Percentiles rank a stretch among this genome's conserved stretches.
Evolutionary conservation across 495 filamentous ascomycete species (phyloP).

Genomic region (Neurospora terricola): DNA sequence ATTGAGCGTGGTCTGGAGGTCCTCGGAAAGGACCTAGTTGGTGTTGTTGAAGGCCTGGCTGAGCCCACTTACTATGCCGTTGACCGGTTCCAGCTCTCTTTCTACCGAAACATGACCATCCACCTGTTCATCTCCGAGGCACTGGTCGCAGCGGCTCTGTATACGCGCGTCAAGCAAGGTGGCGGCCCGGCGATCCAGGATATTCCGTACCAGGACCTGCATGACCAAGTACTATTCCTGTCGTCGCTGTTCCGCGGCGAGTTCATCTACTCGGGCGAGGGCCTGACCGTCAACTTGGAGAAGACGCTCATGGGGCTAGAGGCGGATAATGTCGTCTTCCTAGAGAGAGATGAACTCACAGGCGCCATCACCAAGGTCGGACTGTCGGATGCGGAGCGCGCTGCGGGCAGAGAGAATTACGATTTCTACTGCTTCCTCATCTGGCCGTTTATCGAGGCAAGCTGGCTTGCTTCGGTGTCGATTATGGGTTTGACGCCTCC

Average conservation of each 20-base stretch:
- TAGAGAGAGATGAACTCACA: slow-evolving; percentile 45
- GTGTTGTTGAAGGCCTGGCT: slow-evolving; percentile 61
- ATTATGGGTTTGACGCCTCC: slow-evolving; percentile 80
- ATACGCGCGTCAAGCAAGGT: slow-evolving; percentile 79
- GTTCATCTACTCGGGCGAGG: slow-evolving; percentile 90
- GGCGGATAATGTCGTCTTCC: slow-evolving; percentile 64
- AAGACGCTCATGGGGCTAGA: slow-evolving; percentile 69
- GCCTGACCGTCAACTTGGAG: slow-evolving; percentile 66
- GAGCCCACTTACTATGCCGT: slow-evolving; percentile 91
- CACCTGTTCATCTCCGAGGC: slow-evolving; percentile 93
- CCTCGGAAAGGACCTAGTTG: slow-evolving; percentile 78
- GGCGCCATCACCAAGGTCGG: slow-evolving; percentile 54
- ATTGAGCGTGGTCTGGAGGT: slow-evolving; percentile 86
- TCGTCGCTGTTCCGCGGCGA: slow-evolving; percentile 90
- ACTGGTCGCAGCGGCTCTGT: slow-evolving; percentile 79
- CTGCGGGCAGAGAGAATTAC: slow-evolving; percentile 78
- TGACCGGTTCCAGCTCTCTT: slow-evolving; percentile 91
- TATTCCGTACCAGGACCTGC: slow-evolving; percentile 60
- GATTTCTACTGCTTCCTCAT: slow-evolving; percentile 98
- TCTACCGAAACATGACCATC: slow-evolving; percentile 98
- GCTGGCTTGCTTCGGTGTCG: slow-evolving; percentile 81
- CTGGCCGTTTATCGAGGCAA: slow-evolving; percentile 93
- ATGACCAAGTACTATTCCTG: slow-evolving; percentile 74
- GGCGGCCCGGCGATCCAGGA: slow-evolving; percentile 72
- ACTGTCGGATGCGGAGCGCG: slow-evolving; percentile 64